These are phyloP conservation scores for Spergularia marina DNA, from an alignment of 148 eudicot genomes.

Conservation along the genomic window DNA sequence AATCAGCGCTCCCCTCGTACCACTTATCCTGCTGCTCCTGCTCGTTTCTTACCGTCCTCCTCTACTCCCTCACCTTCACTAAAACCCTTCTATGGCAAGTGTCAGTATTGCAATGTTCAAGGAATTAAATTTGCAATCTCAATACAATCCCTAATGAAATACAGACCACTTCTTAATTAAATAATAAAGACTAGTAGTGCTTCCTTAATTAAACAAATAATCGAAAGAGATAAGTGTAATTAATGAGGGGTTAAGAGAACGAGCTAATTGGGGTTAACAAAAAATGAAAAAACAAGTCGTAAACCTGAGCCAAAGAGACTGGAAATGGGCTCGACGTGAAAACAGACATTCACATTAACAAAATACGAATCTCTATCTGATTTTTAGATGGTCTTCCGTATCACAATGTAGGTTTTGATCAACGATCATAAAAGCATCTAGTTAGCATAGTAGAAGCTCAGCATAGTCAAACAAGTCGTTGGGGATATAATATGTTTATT, in stretches of 20 bases:
- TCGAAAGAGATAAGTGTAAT: not conserved
- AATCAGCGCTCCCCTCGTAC: not conserved
- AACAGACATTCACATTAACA: conserved; percentile 68
- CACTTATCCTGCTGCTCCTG: not conserved
- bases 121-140: too few relatives aligned
- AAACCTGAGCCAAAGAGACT: conserved; percentile 25
- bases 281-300: not conserved
- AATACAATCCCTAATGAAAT: not conserved
- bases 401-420: conserved; percentile 32
- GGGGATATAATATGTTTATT: too few relatives aligned
- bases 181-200: not conserved
- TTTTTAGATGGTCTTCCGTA: conserved; percentile 15
- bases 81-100: not conserved
- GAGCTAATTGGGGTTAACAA: conserved; percentile 26
- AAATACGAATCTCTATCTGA: conserved; percentile 14
- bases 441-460: conserved; percentile 3
- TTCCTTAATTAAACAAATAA: conserved; percentile 2
- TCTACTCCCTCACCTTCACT: not conserved
- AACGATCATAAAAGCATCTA: conserved; percentile 14
- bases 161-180: not conserved
- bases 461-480: not conserved
- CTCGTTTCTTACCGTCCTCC: not conserved
- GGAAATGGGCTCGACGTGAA: conserved; percentile 73
- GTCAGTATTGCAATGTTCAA: not conserved
- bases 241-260: conserved; percentile 26